These are phyloP conservation scores for Multifurca ochricompacta DNA, from an alignment of 768 basidiomycete species.

Conservation along the genomic window DNA sequence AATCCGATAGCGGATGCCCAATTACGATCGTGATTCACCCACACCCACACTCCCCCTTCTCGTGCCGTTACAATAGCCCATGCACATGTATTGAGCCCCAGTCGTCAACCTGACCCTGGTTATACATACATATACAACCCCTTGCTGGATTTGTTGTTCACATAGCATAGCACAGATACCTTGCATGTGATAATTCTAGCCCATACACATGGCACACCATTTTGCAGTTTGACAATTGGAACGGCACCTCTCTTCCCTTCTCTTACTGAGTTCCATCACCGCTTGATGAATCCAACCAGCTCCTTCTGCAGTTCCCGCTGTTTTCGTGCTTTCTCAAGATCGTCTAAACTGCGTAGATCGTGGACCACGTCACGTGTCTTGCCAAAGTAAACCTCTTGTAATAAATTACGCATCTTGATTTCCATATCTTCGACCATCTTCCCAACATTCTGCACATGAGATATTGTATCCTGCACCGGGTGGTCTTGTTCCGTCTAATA, in stretches of 20 bases:
- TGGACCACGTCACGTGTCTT: conserved; percentile 95
- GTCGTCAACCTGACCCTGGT: neutral
- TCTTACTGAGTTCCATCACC: neutral
- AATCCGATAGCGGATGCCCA: conserved; percentile 88
- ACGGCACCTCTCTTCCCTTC: too few species aligned
- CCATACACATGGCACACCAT: neutral
- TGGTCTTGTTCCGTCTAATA: conserved; percentile 87
- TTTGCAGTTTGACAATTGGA: neutral
- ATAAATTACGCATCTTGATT: conserved; percentile 94
- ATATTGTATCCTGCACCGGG: conserved; percentile 67
- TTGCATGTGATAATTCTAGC: neutral
- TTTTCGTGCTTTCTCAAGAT: conserved; percentile 71
- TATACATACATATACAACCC: too few species aligned
- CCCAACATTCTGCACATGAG: conserved; percentile 92
- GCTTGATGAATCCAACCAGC: conserved; percentile 76
- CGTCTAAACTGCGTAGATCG: conserved; percentile 81
- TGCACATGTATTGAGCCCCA: neutral
- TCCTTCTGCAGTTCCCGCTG: conserved; percentile 88
- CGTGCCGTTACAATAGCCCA: too few species aligned
- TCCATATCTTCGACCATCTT: conserved; percentile 98
- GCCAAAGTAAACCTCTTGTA: conserved; percentile 93
- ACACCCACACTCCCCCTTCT: too few species aligned
- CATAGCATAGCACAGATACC: too few species aligned
- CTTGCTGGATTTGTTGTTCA: too few species aligned
- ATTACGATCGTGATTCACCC: conserved; percentile 30